Evolutionary conservation across 2,329 filamentous ascomycete genomes (phyloP), one percentile per base, ranked within the genome.

Genomic region (Drechslera avenae): DNA sequence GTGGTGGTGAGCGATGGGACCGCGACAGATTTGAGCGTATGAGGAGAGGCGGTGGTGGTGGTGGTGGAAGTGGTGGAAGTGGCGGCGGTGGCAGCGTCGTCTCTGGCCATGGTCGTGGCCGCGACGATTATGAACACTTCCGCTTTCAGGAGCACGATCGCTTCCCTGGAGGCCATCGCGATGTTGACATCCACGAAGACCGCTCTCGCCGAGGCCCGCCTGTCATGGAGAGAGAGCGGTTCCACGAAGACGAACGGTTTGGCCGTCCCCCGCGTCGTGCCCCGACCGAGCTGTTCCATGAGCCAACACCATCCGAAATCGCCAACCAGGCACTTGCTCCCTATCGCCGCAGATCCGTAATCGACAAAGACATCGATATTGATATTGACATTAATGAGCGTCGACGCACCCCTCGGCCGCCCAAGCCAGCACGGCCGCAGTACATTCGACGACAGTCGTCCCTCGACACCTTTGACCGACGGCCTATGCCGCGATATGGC

Each of bases 401-500:
- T 2, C 75, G 79, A 46, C 75, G 79, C 35, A 17, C 32, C 18
- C 36, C 44, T 33, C 49, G 44, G 2, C 76, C 78, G 37, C 80
- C 81, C 28, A 82, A 88, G 37, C 91, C 91, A 2, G 79, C 80
- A 28, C 82, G 88, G 36, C 91, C 91, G 2, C 80, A 80, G 23
- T 81, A 92, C 57, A 68, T 94, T 42, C 84, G 92, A 50, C 85
- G 92, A 35, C 91, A 96, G 72, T 96, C 91, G 12, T 96, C 91
- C 44, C 80, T 96, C 32, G 92, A 96, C 72, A 96, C 89, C 0
- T 96, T 91, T 68, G 92, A 97, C 73, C 86, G 91, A 40, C 85
- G 85, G 21, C 87, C 89, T 1, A 63, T 80, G 46, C 79, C 81
- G 26, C 79, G 82, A 36, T 81, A 81, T 54, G 79, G 78, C 46